Conservation (phyloP, 768 basidiomycete species). For the Suillus brevipes region DNA sequence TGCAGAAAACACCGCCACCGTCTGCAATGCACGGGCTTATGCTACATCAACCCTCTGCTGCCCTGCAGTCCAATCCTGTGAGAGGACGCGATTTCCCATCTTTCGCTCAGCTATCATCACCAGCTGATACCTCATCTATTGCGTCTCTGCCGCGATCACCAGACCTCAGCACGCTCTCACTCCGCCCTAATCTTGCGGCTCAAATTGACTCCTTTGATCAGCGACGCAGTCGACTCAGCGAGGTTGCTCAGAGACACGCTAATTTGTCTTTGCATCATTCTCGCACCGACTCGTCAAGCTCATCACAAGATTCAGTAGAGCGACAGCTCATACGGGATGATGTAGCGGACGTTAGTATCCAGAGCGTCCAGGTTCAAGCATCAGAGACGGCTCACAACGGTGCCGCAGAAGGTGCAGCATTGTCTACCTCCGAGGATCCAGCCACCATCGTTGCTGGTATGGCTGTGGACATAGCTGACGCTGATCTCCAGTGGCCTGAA, state of each 20-base stretch:
- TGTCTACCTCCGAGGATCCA: not conserved
- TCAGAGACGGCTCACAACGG: not conserved
- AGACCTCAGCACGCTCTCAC: slow-evolving; percentile 13
- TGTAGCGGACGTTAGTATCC: slow-evolving; percentile 21
- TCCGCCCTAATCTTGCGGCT: slow-evolving; percentile 12
- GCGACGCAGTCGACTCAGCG: slow-evolving; percentile 1
- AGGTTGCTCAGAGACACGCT: not conserved
- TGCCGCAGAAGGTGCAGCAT: slow-evolving; percentile 4
- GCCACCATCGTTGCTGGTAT: not conserved
- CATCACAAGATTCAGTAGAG: slow-evolving; percentile 46
- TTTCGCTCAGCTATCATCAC: slow-evolving; percentile 26
- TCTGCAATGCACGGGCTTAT: not conserved
- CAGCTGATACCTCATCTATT: slow-evolving; percentile 15
- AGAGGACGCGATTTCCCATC: slow-evolving; percentile 13
- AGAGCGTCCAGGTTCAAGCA: slow-evolving; percentile 17
- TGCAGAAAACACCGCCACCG: not conserved
- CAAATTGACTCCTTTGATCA: slow-evolving; percentile 24
- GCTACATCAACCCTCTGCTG: not conserved
- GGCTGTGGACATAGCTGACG: slow-evolving; percentile 11
- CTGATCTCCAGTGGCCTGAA: slow-evolving; percentile 30
- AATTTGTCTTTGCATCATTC: not conserved
- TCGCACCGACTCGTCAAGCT: slow-evolving; percentile 31
- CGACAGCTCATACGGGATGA: slow-evolving; percentile 48
- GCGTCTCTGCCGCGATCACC: slow-evolving; percentile 21
- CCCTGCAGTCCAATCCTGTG: not conserved